Base-by-base conservation (phyloP, 1,284 basidiomycete species). In the Mycena sp. region DNA sequence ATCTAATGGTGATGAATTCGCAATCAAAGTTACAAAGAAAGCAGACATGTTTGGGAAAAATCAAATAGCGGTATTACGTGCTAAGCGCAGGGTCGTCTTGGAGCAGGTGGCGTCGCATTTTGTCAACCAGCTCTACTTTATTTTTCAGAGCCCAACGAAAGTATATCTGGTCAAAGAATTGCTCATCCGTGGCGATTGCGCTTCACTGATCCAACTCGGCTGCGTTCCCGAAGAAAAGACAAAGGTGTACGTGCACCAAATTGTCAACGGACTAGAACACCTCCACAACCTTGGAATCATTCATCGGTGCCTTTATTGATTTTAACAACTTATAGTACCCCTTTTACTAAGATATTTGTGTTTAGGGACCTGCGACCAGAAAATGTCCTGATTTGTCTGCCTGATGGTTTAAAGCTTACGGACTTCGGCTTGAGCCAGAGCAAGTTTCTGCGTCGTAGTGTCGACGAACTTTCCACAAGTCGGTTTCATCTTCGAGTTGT, bases 121-220 rank as follows among this genome's bases (percentile, higher is more conserved):
- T 11, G 21, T 58, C 12, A 32, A 14, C 46, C 38, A 41, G 26
- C 23, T 58, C 12, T 29, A 58, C 21, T 49, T 49, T 12, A 41
- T 38, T 29, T 58, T 58, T 29, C 45, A 58, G 14, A 58, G 55
- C 21, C 48, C 48, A 23, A 49, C 35, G 3, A 49, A 49, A 11
- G 32, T 57, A 3, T 57, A 57, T 40, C 23, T 57, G 32, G 55
- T 57, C 35, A 57, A 57, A 30, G 55, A 58, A 23, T 16, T 49
- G 35, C 21, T 49, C 35, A 4, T 26, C 25, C 32, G 32, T 26
- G 55, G 45, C 9, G 45, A 58, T 43, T 58, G 45, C 21, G 26
- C 12, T 3, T 32, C 45, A 1, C 21, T 58, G 37, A 58, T 58
- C 37, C 21, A 41, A 4, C 37, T 49, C 6, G 45, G 46, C 2